Evolutionary conservation across 768 basidiomycete species (phyloP).

Genomic region (Tephrocybe sp.): DNA sequence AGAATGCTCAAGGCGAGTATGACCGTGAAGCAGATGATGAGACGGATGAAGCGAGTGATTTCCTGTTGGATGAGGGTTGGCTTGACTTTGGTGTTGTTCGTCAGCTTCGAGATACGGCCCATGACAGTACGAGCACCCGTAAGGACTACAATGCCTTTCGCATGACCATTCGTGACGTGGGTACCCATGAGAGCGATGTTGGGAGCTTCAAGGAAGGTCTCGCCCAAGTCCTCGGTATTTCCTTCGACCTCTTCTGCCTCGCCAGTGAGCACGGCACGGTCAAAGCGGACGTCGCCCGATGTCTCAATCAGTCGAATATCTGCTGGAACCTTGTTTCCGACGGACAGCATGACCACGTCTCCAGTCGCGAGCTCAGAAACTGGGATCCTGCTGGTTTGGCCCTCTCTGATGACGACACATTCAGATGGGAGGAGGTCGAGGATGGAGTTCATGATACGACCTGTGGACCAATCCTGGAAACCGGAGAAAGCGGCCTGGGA

Average conservation of each 20-base stretch:
- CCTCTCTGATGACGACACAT: slow-evolving; percentile 17
- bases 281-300: slow-evolving; percentile 51
- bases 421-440: slow-evolving; percentile 19
- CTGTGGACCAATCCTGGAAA: slow-evolving; percentile 19
- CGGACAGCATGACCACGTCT: slow-evolving; percentile 16
- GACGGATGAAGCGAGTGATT: slow-evolving; percentile 52
- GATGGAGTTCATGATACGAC: slow-evolving; percentile 21
- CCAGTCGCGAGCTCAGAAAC: slow-evolving; percentile 16
- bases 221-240: slow-evolving; percentile 43
- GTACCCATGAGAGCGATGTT: slow-evolving; percentile 51
- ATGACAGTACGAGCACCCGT: slow-evolving; percentile 44
- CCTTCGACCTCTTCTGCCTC: slow-evolving; percentile 48
- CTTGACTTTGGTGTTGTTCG: slow-evolving; percentile 44
- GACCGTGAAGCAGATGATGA: slow-evolving; percentile 42
- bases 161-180: slow-evolving; percentile 40
- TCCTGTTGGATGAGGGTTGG: slow-evolving; percentile 48
- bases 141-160: slow-evolving; percentile 40
- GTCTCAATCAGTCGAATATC: slow-evolving; percentile 56
- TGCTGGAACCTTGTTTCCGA: slow-evolving; percentile 20
- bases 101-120: slow-evolving; percentile 58
- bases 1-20: slow-evolving; percentile 43
- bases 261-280: slow-evolving; percentile 54
- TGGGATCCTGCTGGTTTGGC: slow-evolving; percentile 13
- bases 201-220: slow-evolving; percentile 47
- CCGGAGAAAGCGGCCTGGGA: slow-evolving; percentile 15